Evolutionary conservation across 441 rosid genomes (phyloP), one percentile per base, ranked within the genome.

Genomic region (Erysimum pusillum): DNA sequence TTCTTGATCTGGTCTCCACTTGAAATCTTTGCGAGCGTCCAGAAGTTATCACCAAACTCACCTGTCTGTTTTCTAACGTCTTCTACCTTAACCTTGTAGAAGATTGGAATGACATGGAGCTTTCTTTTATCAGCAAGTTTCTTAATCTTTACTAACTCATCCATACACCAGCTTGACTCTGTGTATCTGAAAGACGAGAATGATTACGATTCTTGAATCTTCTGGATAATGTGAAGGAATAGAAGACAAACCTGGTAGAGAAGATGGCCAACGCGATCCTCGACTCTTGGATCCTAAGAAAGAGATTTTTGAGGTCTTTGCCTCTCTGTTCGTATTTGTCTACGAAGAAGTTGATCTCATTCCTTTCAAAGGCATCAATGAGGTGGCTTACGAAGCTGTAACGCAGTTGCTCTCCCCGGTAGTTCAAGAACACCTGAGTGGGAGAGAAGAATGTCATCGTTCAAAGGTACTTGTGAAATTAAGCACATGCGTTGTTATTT

Each of bases 111-210:
- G 9, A 69, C 13, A 7, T 7, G 13, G 1, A 69, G 34, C 6
- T 57, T 69, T 17, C 1, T 1, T 44, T 56, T 0, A 28, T 28
- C 56, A 0, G 34, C 7, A 22, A 45, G 49, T 13, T 51, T 20
- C 60, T 14, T 67, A 3, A 67, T 51, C 6, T 51, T 51, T 9
- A 44, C 65, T 34, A 57, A 41, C 74, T 69, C 74, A 9, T 56
- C 44, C 74, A 69, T 14, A 9, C 48, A 48, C 53, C 53, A 48
- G 25, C 53, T 48, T 0, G 53, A 48, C 25, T 48, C 53, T 0
- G 53, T 45, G 51, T 45, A 45, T 45, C 51, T 45, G 20, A 7
- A 49, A 17, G 2, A 49, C 0, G 25, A 48, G 22, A 4, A 4
- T 20, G 32, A 20, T 10, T 20, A 52, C 1, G 3, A 9, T 52